Conservation (phyloP, 176 grass and related monocot genomes). For the Avena atlantica region DNA sequence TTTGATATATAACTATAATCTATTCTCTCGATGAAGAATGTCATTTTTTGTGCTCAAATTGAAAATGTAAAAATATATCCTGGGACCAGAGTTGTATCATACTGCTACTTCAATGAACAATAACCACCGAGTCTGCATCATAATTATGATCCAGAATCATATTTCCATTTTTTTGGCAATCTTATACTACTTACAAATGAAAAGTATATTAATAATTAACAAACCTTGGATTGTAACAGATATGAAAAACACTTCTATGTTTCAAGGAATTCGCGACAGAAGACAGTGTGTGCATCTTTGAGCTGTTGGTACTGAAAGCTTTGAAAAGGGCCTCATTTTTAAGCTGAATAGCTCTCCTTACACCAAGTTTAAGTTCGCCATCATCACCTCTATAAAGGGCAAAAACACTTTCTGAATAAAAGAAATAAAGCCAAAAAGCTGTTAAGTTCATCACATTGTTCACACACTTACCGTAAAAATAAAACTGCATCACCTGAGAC, state of each 20-base stretch:
- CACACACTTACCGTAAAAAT: conserved; percentile 73
- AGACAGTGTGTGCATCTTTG: conserved; percentile 42
- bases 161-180: not conserved
- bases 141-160: conserved; percentile 3
- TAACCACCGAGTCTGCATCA: not conserved
- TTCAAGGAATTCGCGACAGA: conserved; percentile 68
- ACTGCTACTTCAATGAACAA: not conserved
- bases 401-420: conserved; percentile 31
- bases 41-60: not conserved
- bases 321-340: conserved; percentile 66
- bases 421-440: not conserved
- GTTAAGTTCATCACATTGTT: not conserved
- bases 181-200: not conserved
- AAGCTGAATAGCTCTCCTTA: conserved; percentile 84
- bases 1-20: not conserved
- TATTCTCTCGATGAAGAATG: not conserved
- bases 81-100: not conserved
- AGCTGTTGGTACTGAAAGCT: conserved; percentile 47
- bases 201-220: conserved; percentile 25
- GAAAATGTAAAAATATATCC: not conserved
- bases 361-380: conserved; percentile 81
- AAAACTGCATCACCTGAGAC: conserved; percentile 90
- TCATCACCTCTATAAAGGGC: conserved; percentile 72
- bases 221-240: conserved; percentile 96
- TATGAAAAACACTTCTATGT: conserved; percentile 62